A percentile compares a stretch with the other conserved stretches of the same genome.
Conservation (phyloP, 148 eudicot species). For the Heliosperma pusillum region DNA sequence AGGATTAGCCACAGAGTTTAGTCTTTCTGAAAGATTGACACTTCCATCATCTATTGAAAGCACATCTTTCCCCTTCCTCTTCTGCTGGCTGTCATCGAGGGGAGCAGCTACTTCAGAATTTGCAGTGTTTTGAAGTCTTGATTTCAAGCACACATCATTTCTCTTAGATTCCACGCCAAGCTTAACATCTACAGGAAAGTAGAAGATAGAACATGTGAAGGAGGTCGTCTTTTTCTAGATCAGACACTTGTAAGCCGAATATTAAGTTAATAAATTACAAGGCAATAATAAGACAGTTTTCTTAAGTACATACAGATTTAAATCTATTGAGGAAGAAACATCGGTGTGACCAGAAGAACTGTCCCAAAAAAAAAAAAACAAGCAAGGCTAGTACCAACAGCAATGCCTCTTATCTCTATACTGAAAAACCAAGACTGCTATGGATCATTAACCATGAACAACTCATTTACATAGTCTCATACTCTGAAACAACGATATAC, state of each 20-base stretch:
- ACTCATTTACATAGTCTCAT: background rate
- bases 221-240: constrained; percentile 21
- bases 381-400: background rate
- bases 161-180: constrained; percentile 30
- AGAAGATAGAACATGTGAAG: constrained; percentile 27
- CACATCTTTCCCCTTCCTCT: constrained; percentile 17
- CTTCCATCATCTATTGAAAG: constrained; percentile 17
- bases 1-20: constrained; percentile 11
- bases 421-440: background rate
- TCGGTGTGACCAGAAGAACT: background rate
- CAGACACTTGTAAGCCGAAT: constrained; percentile 23
- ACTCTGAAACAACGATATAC: background rate
- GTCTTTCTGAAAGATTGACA: constrained; percentile 22
- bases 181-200: constrained; percentile 52
- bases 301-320: constrained; percentile 6
- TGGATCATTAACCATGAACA: background rate
- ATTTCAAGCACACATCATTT: constrained; percentile 28
- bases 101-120: constrained; percentile 27
- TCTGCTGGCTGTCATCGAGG: constrained; percentile 15
- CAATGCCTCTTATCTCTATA: background rate
- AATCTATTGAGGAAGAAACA: constrained; percentile 8
- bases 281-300: constrained; percentile 10
- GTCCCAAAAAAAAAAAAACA: background rate
- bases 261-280: background rate
- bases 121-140: constrained; percentile 26